Base-by-base conservation (phyloP, 2,329 filamentous ascomycete genomes). In the Clonostachys solani region DNA sequence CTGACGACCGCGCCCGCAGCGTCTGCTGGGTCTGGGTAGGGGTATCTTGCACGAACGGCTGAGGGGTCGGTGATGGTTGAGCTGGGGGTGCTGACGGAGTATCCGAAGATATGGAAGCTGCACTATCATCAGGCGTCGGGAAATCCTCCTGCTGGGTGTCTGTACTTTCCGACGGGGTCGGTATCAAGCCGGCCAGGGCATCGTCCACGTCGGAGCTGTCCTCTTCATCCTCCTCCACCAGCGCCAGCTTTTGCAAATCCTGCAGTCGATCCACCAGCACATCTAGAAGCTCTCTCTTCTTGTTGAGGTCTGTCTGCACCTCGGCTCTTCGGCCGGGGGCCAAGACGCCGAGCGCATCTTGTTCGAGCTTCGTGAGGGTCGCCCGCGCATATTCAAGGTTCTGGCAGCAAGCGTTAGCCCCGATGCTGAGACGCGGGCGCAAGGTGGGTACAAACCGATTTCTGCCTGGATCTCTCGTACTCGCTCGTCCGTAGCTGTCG, bases 341-440 rank as follows among this genome's bases (percentile, higher is more conserved):
- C 60, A 84, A 84, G 52, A 83, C 67, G n/a, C 66, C 70, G 13
- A 80, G 65, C 6, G 81, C 76, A 55, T 87, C 81, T 56, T 89
- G 86, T 61, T 91, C 88, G 40, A 90, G 76, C 49, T 77, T 83
- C 17, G 85, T 77, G 47, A 92, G 79, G 33, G 88, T 75, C 1
- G 75, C 77, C 38, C 83, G 81, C 17, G 88, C 87, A 61, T 87
- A 81, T 54, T 87, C 80, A 50, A 92, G 72, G 57, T 90, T 92
- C 81, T 88, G 52, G 15, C 23, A 29, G 5, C 9, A 29, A 29
- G 23, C 23, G 23, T 29, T 29, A 29, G 23, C 23, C 90, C 91
- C 80, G 87, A 35, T 34, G 23, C 23, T 10, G 23, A 4, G 23
- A 29, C 23, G 23, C 3, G 9, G 8, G 52, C n/a, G 18, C 13